Base-by-base conservation (phyloP, 371 early-diverging fungal species). In the Zancudomyces culisetae region DNA sequence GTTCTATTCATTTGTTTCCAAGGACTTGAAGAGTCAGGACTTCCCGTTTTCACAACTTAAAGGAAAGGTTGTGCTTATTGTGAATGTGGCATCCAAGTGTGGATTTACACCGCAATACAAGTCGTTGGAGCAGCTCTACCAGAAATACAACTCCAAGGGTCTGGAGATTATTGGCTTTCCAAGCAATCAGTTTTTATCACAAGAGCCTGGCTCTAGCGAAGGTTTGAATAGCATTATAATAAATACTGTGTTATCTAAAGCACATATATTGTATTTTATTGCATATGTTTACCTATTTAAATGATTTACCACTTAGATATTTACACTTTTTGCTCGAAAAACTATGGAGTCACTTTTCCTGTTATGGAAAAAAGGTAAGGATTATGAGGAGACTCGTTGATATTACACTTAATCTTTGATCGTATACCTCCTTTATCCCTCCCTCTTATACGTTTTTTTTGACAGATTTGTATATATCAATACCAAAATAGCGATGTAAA, bases 21-120 rank as follows among this genome's bases (percentile, higher is more conserved):
- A 75, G 55, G 63, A 73, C 51, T 61, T 71, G 43, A 42, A 57
- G 24, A 71, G 70, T 48, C 27, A 76, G 53, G 66, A 65, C 51
- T 68, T 74, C 55, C 58, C 70, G 45, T 66, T 83, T 45, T 55
- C 55, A 24, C 56, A 69, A 49, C 73, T 70, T 22, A 55, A 70
- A 55, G 76, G 73, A 67, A 81, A n/a, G n/a, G n/a, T n/a, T n/a
- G n/a, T n/a, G n/a, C n/a, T n/a, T n/a, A n/a, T n/a, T n/a, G 41
- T 41, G 12, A 46, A 46, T 42, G 46, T 46, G 13, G 46, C 99
- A 23, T 85, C 86, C 51, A 78, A 90, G 54, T 98, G 98, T 66
- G 92, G 93, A 12, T 86, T 86, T 60, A 90, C 96, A 18, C 65
- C 74, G 10, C 90, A 91, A 62, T 95, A 92, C 69, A 55, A 60